These are phyloP conservation scores for Euphorbia corollata DNA, from an alignment of 441 rosid genomes.

Conservation along the genomic window DNA sequence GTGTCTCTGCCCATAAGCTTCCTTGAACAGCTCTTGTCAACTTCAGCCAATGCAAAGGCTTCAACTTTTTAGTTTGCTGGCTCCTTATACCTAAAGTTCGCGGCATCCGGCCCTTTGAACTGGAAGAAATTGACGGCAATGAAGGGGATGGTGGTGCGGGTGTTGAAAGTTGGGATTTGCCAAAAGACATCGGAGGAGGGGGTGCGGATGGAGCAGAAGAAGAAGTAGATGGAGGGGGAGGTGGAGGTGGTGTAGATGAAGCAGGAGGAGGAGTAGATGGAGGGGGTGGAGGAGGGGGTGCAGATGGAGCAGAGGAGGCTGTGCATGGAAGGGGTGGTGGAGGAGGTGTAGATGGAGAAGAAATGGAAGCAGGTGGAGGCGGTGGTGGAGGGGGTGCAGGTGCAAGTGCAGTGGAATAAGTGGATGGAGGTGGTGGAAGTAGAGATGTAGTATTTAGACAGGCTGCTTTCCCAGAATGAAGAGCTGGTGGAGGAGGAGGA, in stretches of 20 bases:
- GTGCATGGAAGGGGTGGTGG: conserved; percentile 5
- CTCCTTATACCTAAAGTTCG: conserved; percentile 51
- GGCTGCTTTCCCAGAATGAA: conserved; percentile 20
- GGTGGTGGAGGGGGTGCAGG: conserved; percentile 23
- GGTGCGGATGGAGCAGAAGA: conserved; percentile 41
- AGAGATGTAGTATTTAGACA: conserved; percentile 14
- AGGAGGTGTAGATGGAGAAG: conserved; percentile 11
- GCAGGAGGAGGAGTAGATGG: conserved; percentile 18
- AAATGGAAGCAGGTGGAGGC: conserved; percentile 18
- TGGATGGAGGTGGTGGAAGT: conserved; percentile 22
- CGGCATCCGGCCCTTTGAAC: conserved; percentile 57
- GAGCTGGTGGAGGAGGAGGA: conserved; percentile 30
- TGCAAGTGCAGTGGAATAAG: too few relatives aligned
- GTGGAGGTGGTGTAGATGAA: conserved; percentile 36
- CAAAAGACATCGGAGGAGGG: conserved; percentile 32
- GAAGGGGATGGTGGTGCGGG: conserved; percentile 33
- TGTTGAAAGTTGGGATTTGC: conserved; percentile 30
- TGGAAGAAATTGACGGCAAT: conserved; percentile 26
- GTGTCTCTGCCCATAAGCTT: conserved; percentile 97
- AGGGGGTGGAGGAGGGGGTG: conserved; percentile 19
- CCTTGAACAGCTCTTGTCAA: conserved; percentile 85
- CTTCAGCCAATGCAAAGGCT: conserved; percentile 97
- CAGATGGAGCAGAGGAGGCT: conserved; percentile 35
- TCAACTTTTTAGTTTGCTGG: conserved; percentile 60
- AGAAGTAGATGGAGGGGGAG: conserved; percentile 40